Percentiles rank a stretch among this genome's conserved stretches.
Conservation (phyloP, 331 rosid genomes). For the Quercus lobata region DNA sequence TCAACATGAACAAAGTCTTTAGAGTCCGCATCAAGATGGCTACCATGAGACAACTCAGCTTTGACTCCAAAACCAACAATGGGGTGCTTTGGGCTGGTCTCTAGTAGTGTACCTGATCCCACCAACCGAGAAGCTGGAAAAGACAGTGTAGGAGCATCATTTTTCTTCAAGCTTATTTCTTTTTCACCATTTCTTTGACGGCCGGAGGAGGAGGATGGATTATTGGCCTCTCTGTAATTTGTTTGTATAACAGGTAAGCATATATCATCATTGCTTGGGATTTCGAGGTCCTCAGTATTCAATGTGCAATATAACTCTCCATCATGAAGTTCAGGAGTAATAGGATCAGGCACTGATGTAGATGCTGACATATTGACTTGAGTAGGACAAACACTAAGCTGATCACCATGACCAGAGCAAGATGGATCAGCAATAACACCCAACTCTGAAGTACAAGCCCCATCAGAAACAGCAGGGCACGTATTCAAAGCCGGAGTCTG, state of each 20-base stretch:
- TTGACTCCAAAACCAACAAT: conserved; percentile 31
- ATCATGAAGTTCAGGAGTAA: conserved; percentile 10
- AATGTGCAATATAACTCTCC: conserved; percentile 40
- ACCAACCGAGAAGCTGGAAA: conserved; percentile 19
- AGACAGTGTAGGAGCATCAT: conserved; percentile 33
- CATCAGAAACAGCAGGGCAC: conserved; percentile 15
- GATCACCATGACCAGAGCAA: conserved; percentile 27
- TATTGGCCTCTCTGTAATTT: conserved; percentile 22
- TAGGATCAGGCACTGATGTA: conserved; percentile 21
- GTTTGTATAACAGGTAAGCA: conserved; percentile 11
- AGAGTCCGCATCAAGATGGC: conserved; percentile 25
- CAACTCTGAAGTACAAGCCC: conserved; percentile 14
- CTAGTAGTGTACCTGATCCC: conserved; percentile 17
- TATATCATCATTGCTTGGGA: conserved; percentile 49
- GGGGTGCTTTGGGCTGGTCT: conserved; percentile 23
- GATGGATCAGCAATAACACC: conserved; percentile 21
- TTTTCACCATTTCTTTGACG: conserved; percentile 24
- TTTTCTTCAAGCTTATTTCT: conserved; percentile 34
- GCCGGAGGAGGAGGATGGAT: conserved; percentile 17
- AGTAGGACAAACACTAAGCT: conserved; percentile 18
- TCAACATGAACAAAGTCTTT: conserved; percentile 26
- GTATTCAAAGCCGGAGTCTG: conserved; percentile 25
- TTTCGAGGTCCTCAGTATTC: conserved; percentile 60
- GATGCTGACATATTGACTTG: conserved; percentile 23
- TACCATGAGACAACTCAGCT: conserved; percentile 34